phyloP scores from a whole-genome alignment of 352 stramenopile species.

The Plasmopara halstedii region DNA sequence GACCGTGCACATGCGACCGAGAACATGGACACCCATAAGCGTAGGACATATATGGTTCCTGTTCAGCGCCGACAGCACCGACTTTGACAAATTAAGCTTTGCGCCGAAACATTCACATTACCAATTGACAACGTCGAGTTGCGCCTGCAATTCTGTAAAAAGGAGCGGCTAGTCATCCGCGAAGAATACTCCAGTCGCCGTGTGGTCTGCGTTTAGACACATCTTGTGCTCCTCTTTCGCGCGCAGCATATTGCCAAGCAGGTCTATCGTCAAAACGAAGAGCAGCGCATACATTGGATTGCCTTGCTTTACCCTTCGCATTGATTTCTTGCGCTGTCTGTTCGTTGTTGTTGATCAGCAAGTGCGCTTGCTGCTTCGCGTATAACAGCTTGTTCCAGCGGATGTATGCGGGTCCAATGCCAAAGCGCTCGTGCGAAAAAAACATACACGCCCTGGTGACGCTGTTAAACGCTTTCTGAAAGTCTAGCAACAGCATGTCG shows the following conservation, averaged over 20 bases:
- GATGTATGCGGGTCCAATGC: not conserved
- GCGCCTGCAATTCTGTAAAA: not conserved
- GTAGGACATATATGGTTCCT: not conserved
- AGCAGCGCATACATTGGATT: not conserved
- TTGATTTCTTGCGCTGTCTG: not conserved
- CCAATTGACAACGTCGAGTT: not conserved
- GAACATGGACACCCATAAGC: not conserved
- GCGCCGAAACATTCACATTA: not conserved
- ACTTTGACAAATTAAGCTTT: not conserved
- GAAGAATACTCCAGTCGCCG: not conserved
- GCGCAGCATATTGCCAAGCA: not conserved
- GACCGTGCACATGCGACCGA: not conserved
- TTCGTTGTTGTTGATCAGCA: not conserved
- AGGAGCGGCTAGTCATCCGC: not conserved
- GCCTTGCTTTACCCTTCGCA: not conserved
- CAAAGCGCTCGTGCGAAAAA: not conserved
- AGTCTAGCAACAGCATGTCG: not conserved
- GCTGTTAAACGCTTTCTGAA: not conserved
- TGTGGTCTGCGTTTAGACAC: not conserved
- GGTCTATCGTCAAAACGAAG: not conserved
- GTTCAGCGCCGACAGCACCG: not conserved
- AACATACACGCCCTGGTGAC: not conserved
- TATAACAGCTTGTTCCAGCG: not conserved
- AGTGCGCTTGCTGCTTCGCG: not conserved
- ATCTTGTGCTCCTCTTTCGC: not conserved